A percentile compares a stretch with the other conserved stretches of the same genome.
Evolutionary conservation across 2,329 filamentous ascomycete genomes (phyloP).

Genomic region (Verticillium longisporum): DNA sequence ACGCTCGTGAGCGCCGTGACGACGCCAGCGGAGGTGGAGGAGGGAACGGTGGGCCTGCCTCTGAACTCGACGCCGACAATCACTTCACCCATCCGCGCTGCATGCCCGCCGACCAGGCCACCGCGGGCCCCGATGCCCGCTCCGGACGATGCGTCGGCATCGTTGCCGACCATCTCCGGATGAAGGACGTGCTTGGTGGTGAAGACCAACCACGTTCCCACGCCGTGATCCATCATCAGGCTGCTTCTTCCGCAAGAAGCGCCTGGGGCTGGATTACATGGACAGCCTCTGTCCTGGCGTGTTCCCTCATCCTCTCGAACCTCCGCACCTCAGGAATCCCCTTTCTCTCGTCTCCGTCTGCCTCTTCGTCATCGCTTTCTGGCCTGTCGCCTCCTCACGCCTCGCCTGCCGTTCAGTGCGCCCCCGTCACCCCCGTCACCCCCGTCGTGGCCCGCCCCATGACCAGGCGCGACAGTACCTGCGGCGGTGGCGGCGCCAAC

Average conservation of each 20-base stretch:
- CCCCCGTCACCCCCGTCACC: neutral
- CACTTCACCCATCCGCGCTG: conserved; percentile 9
- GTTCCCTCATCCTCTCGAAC: conserved; percentile 21
- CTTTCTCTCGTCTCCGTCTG: neutral
- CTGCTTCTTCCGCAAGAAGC: conserved; percentile 16
- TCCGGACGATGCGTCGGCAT: neutral
- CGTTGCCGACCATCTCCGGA: conserved; percentile 8
- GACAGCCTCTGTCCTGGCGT: conserved; percentile 33
- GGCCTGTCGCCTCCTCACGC: neutral
- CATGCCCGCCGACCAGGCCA: conserved; percentile 6
- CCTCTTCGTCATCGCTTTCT: neutral
- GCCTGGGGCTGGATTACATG: conserved; percentile 33
- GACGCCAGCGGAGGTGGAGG: conserved; percentile 23
- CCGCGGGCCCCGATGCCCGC: conserved; percentile 3
- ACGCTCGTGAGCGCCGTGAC: conserved; percentile 36
- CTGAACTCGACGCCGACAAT: neutral
- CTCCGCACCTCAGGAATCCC: conserved; percentile 9
- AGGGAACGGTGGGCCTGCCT: conserved; percentile 1
- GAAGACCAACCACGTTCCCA: conserved; percentile 29
- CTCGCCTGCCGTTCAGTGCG: neutral
- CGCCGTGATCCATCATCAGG: conserved; percentile 20
- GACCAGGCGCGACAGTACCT: conserved; percentile 11
- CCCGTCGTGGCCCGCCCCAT: conserved; percentile 3
- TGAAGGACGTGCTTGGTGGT: conserved; percentile 24
- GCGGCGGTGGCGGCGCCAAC: conserved; percentile 20